phyloP scores from a whole-genome alignment of 2,329 filamentous ascomycete genomes.

The Penicillium sp. region DNA sequence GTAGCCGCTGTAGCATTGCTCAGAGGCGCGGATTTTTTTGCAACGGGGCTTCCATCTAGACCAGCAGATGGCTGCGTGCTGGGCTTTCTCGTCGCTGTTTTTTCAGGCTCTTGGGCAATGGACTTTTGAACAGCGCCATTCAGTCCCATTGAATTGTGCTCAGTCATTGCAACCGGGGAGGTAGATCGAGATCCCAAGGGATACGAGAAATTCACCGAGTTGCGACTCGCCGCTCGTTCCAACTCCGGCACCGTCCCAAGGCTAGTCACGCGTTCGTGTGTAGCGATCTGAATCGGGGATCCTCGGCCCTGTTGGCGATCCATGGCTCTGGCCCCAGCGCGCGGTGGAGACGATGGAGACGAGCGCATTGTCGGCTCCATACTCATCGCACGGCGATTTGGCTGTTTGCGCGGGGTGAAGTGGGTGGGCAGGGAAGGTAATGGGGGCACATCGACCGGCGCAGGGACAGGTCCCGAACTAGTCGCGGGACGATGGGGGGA shows the following conservation, averaged over 20 bases:
- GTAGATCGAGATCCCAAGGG: conserved; percentile 43
- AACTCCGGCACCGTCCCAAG: conserved; percentile 36
- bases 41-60: conserved; percentile 30
- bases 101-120: conserved; percentile 27
- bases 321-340: conserved; percentile 38
- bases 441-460: conserved; percentile 58
- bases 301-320: conserved; percentile 32
- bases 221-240: conserved; percentile 42
- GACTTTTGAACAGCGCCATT: conserved; percentile 24
- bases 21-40: conserved; percentile 25
- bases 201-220: conserved; percentile 52
- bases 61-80: conserved; percentile 23
- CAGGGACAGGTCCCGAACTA: conserved; percentile 46
- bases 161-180: conserved; percentile 35
- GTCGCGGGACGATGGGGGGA: conserved; percentile 55
- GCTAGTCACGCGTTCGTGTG: conserved; percentile 20
- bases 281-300: conserved; percentile 16
- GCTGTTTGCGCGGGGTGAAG: conserved; percentile 32
- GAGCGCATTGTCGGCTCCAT: conserved; percentile 51
- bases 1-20: conserved; percentile 33
- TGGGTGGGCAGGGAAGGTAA: conserved; percentile 70
- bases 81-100: conserved; percentile 27
- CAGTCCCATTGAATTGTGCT: conserved; percentile 20
- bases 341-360: conserved; percentile 44
- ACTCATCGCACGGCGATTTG: conserved; percentile 50